Evolutionary conservation across 257 asterid species (phyloP), one percentile per base, ranked within the genome.

Genomic region (Ballota nigra): DNA sequence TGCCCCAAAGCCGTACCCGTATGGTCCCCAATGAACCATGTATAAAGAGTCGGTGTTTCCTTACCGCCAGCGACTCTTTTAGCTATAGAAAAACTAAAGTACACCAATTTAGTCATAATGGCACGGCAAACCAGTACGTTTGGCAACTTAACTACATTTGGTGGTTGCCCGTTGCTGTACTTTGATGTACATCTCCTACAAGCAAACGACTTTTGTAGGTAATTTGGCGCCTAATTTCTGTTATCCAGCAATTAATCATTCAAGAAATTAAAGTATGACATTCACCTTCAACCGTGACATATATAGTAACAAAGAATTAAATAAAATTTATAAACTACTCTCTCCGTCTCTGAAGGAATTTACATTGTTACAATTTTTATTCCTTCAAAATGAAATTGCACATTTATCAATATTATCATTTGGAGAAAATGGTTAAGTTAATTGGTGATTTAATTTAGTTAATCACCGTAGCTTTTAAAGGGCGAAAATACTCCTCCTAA

Each of bases 91-190:
- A 64, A 55, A 12, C 5, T 23, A 2, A 63, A 62, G 20, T 11
- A 24, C 41, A 63, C 18, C 78, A 33, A 75, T 70, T 47, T 23
- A 71, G 79, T 61, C 83, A 53, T 64, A 41, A 69, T 76, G 75
- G 52, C 40, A 22, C 63, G 47, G n/a, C 60, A 75, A 80, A 83
- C 43, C 43, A 9, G 24, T 71, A 65, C 74, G 81, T 83, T 81
- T 78, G 86, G 80, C 74, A 86, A 69, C 70, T 79, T 78, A 73
- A 66, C 85, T 78, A 75, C 72, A 77, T 81, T 79, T 71, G 84
- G 82, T 80, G 62, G 81, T 26, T 60, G 69, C 70, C 82, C 68
- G 55, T 80, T 63, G 69, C 63, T 29, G 34, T 34, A 71, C 79
- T 69, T 12, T 71, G 26, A 4, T 66, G 43, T 65, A 41, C 28